These are phyloP conservation scores for Eucalyptus caleyi DNA, from an alignment of 345 rosid genomes.

Conservation along the genomic window DNA sequence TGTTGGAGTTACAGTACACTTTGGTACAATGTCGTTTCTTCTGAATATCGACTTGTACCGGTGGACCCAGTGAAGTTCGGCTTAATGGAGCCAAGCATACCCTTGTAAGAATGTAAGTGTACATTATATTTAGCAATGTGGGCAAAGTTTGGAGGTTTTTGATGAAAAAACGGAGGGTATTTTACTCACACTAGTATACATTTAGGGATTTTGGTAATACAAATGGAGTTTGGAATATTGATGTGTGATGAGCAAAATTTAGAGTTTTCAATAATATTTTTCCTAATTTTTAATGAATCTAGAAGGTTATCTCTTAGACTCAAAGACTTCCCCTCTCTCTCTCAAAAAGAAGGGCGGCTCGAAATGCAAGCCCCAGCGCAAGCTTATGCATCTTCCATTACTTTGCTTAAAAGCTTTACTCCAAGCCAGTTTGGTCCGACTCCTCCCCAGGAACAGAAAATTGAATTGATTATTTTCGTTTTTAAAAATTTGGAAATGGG, in stretches of 20 bases:
- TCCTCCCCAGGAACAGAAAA: too few relatives aligned
- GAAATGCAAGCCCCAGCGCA: neutral
- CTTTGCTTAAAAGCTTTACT: neutral
- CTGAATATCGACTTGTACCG: neutral
- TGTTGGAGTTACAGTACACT: neutral
- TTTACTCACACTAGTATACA: rapidly evolving
- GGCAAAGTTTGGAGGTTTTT: neutral
- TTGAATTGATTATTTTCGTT: rapidly evolving
- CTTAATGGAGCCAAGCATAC: neutral
- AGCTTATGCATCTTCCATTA: neutral
- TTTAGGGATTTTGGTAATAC: neutral
- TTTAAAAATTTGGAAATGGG: too few relatives aligned
- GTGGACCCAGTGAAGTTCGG: neutral
- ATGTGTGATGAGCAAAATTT: neutral
- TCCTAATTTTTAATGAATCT: too few relatives aligned
- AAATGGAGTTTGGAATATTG: neutral
- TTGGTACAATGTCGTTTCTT: neutral
- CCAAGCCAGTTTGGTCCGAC: rapidly evolving
- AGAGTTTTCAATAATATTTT: too few relatives aligned
- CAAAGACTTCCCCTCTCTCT: neutral
- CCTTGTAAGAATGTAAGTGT: neutral
- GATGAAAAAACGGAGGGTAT: neutral
- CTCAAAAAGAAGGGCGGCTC: too few relatives aligned
- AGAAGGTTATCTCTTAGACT: too few relatives aligned
- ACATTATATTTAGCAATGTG: too few relatives aligned